Conservation (phyloP, 202 grass and related monocot genomes). For the Panicum virgatum region DNA sequence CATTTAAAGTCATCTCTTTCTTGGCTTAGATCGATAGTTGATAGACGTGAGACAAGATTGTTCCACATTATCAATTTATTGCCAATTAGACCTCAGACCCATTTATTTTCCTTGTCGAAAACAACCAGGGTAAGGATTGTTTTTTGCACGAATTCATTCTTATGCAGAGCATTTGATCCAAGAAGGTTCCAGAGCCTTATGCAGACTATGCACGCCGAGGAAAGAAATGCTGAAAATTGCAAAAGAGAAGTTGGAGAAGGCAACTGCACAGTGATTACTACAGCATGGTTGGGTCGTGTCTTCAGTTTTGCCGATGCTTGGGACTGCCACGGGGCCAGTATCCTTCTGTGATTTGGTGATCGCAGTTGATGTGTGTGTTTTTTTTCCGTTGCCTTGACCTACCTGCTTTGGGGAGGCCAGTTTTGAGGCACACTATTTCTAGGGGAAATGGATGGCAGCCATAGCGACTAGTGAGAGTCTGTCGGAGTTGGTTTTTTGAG, state of each 20-base stretch:
- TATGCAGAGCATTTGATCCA: constrained; percentile 56
- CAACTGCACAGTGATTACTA: constrained; percentile 39
- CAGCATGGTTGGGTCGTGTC: constrained; percentile 24
- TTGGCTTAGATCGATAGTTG: no score
- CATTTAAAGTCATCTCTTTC: no score
- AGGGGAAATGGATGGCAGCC: not conserved
- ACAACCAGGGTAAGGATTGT: constrained; percentile 58
- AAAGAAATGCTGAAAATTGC: constrained; percentile 77
- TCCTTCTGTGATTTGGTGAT: constrained; percentile 41
- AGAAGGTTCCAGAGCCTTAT: constrained; percentile 74
- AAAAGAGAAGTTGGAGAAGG: constrained; percentile 79
- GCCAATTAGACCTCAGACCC: no score
- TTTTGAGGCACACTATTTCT: constrained; percentile 35
- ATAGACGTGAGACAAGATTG: no score
- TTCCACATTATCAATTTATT: no score
- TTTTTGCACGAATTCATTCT: constrained; percentile 6
- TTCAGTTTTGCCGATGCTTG: constrained; percentile 41
- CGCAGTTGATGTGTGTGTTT: not conserved
- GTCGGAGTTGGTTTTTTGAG: not conserved
- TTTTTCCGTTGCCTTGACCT: constrained; percentile 33
- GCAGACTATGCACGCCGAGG: constrained; percentile 79
- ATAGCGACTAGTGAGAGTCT: not conserved
- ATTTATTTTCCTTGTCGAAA: constrained; percentile 94
- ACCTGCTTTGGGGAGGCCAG: constrained; percentile 35
- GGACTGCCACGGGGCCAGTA: constrained; percentile 6